A percentile compares a stretch with the other conserved stretches of the same genome.
These are phyloP conservation scores for Boletus vinaceobasis DNA, from an alignment of 768 basidiomycete genomes.

Conservation along the genomic window DNA sequence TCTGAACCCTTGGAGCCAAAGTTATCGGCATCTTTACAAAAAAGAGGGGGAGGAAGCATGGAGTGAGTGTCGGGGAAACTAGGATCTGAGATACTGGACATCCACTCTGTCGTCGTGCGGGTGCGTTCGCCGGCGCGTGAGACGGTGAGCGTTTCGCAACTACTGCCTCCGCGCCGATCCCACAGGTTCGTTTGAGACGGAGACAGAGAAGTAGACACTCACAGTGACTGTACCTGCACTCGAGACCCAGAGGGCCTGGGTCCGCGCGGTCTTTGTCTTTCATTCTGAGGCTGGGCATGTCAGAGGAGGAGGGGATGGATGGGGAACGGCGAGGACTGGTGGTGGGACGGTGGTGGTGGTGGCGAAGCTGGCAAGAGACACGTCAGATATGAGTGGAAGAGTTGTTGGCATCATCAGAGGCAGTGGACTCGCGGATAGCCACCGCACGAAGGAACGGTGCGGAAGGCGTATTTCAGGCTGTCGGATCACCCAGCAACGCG, in stretches of 20 bases:
- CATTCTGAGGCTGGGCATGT: conserved; percentile 16
- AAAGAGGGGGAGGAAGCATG: neutral
- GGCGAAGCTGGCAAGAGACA: conserved; percentile 11
- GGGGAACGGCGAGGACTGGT: neutral
- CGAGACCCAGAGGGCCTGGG: conserved; percentile 5
- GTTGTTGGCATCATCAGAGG: conserved; percentile 16
- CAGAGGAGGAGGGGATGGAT: neutral
- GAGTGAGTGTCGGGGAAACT: conserved; percentile 7
- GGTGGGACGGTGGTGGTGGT: conserved; percentile 1
- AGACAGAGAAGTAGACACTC: conserved; percentile 6
- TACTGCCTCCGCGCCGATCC: neutral
- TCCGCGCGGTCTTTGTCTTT: conserved; percentile 19
- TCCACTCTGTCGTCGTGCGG: neutral
- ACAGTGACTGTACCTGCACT: conserved; percentile 10
- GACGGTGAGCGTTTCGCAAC: neutral
- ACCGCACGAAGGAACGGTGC: neutral
- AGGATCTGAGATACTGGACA: neutral
- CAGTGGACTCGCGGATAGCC: conserved; percentile 18
- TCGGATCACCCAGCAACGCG: conserved; percentile 6
- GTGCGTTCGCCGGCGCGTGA: conserved; percentile 4
- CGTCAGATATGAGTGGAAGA: conserved; percentile 3
- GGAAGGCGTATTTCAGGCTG: neutral
- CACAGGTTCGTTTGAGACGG: conserved; percentile 1
- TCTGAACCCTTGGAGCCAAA: conserved; percentile 13
- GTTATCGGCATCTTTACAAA: conserved; percentile 18